Conservation (phyloP, 805 yeast species). For the Saccharomycopsis fodiens region DNA sequence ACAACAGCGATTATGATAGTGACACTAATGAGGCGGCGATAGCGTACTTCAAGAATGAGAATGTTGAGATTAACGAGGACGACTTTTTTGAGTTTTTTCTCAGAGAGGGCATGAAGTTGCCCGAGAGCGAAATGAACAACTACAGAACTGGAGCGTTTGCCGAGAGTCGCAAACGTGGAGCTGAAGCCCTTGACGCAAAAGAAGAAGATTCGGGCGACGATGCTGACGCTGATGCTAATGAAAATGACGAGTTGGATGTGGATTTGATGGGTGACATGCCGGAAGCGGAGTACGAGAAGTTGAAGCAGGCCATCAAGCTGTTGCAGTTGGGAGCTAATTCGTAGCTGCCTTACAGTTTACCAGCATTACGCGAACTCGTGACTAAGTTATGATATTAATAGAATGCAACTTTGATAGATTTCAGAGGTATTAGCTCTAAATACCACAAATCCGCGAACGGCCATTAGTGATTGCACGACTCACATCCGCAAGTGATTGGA, state of each 20-base stretch:
- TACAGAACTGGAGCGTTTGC: slow-evolving; percentile 23
- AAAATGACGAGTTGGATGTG: not conserved
- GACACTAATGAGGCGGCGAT: slow-evolving; percentile 25
- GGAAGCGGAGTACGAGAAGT: not conserved
- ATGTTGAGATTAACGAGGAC: slow-evolving; percentile 50
- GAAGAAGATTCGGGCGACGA: not conserved
- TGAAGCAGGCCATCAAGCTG: slow-evolving; percentile 9
- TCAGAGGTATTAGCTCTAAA: too few relatives aligned
- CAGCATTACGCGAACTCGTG: too few relatives aligned
- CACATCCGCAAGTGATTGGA: slow-evolving; percentile 20
- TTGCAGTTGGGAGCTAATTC: not conserved
- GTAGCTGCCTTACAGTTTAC: too few relatives aligned
- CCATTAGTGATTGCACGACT: slow-evolving; percentile 1
- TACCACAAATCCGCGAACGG: too few relatives aligned
- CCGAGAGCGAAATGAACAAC: slow-evolving; percentile 37
- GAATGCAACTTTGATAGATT: too few relatives aligned
- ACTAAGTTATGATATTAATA: not conserved
- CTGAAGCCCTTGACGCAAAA: too few relatives aligned
- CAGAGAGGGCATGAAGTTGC: slow-evolving; percentile 43
- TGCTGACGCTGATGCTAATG: not conserved
- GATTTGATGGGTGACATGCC: not conserved
- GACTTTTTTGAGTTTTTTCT: slow-evolving; percentile 62
- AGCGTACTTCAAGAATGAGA: slow-evolving; percentile 28
- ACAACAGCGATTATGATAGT: slow-evolving; percentile 22
- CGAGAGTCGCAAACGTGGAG: not conserved